Evolutionary conservation across 2,329 filamentous ascomycete genomes (phyloP).

Genomic region (Apiospora phragmitis): DNA sequence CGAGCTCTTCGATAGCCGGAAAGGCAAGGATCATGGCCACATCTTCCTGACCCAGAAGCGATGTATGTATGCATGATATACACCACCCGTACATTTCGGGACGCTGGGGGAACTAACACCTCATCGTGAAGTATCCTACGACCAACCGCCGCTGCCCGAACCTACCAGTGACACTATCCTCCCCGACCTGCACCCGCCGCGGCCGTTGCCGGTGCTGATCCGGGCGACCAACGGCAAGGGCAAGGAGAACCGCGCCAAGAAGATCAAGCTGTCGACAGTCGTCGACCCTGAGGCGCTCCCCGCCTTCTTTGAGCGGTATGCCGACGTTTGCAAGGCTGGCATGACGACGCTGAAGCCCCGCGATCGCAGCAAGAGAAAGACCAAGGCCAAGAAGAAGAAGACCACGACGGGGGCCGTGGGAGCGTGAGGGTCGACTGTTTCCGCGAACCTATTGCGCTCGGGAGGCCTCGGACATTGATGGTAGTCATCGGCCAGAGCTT

Average conservation of each 20-base stretch:
- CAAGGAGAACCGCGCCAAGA: constrained; percentile 54
- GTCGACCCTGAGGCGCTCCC: constrained; percentile 77
- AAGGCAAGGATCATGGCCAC: constrained; percentile 70
- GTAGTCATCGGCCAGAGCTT: background rate
- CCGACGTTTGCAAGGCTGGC: constrained; percentile 84
- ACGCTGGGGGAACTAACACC: background rate
- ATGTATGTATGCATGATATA: constrained; percentile 46
- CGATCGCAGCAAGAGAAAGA: constrained; percentile 84
- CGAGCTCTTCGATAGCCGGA: constrained; percentile 66
- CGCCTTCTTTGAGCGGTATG: constrained; percentile 80
- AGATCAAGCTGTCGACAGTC: constrained; percentile 79
- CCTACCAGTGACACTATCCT: constrained; percentile 51
- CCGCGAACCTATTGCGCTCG: no score
- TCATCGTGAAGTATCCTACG: constrained; percentile 39
- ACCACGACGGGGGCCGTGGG: constrained; percentile 32
- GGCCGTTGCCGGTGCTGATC: constrained; percentile 72
- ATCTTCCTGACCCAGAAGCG: constrained; percentile 78
- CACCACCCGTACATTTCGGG: background rate
- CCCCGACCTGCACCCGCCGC: constrained; percentile 58
- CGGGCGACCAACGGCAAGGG: constrained; percentile 81
- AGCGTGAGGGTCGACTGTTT: background rate
- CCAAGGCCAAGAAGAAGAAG: constrained; percentile 74
- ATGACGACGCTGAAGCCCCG: constrained; percentile 92
- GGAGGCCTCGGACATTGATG: background rate
- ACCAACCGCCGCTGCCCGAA: constrained; percentile 41